Base-by-base conservation (phyloP, 257 asterid genomes). In the Ilex aquifolium region DNA sequence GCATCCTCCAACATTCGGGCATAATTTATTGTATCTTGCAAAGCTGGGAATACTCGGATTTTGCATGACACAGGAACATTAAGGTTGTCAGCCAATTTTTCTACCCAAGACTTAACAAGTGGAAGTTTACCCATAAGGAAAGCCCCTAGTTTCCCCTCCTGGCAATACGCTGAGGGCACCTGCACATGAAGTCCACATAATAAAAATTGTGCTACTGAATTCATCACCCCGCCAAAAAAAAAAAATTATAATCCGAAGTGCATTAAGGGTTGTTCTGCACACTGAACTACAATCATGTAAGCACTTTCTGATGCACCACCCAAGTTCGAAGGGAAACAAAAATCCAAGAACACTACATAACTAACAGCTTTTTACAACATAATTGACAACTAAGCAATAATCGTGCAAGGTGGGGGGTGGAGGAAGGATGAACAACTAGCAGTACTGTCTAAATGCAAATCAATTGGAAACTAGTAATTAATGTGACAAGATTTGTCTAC, bases 41-140 rank as follows among this genome's bases (percentile, higher is more conserved):
- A 57, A 72, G 87, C 67, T 0, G 99, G 95, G 71, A 85, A 93
- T 54, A 93, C 77, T 2, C 97, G 91, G 27, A 93, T 87, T 72
- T 93, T 93, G 79, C 99, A 93, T 1, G 97, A 90, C 53, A 93
- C 95, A 0, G 97, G 99, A 7, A 84, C 95, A 27, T 29, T 81
- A 3, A 93, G 95, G 79, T 86, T 85, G 73, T 64, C 55, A 4
- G 92, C 73, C 68, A 93, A 61, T 64, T 90, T 87, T 69, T 90
- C 95, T 51, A 93, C 99, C 51, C 90, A 82, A 44, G 95, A 90
- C 69, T 83, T 90, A 59, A 87, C 87, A 6, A 90, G 83, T 56
- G 96, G 85, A 68, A 93, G 99, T 66, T 93, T 87, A 53, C 90
- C 97, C 99, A 93, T 93, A 59, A 93, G 90, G 79, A 93, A 93